phyloP scores from a whole-genome alignment of 73 alveolate species.

The Breviolum minutum region DNA sequence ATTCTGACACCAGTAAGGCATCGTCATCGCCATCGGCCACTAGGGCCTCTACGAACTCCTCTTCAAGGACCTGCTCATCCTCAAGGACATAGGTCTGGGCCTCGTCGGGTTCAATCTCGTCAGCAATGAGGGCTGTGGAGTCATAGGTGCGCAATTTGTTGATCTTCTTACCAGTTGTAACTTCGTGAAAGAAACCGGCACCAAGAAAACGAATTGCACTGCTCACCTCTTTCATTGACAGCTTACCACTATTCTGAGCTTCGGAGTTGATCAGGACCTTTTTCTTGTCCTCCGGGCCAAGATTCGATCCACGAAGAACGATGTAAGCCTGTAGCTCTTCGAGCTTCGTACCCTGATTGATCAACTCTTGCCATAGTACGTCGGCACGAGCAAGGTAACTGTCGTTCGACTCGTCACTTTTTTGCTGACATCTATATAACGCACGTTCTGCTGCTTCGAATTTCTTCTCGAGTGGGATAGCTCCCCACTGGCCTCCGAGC shows the following conservation, averaged over 20 bases:
- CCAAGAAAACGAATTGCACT: neutral
- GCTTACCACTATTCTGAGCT: neutral
- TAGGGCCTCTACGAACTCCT: neutral
- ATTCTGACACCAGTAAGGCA: neutral
- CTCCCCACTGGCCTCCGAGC: neutral
- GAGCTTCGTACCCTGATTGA: neutral
- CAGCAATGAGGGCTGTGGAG: neutral
- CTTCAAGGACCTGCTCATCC: neutral
- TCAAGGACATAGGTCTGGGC: neutral
- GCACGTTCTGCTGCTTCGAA: neutral
- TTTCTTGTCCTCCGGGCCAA: neutral
- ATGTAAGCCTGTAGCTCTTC: neutral
- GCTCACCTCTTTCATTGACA: neutral
- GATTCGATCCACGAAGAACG: neutral
- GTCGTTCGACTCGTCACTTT: neutral
- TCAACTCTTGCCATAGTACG: neutral
- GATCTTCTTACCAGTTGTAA: neutral
- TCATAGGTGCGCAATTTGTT: neutral
- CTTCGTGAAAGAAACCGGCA: neutral
- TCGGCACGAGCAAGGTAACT: neutral
- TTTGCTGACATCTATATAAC: neutral
- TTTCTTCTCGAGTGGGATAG: neutral
- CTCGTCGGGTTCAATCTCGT: neutral
- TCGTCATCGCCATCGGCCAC: neutral
- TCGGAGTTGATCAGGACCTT: neutral